phyloP scores from a whole-genome alignment of 192 early-diverging fungal species.

The Neocallimastix lanati region DNA sequence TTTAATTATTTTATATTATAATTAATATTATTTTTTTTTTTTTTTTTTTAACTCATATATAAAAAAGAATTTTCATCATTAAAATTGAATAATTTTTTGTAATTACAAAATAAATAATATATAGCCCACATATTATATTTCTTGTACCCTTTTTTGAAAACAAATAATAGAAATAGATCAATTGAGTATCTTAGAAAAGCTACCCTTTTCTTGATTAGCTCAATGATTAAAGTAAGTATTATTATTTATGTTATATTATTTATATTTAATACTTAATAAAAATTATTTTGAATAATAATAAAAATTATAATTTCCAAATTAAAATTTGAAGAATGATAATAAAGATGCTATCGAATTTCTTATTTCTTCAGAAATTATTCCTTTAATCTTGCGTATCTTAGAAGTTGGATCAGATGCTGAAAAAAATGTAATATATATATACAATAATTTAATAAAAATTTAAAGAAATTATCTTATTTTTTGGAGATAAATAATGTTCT shows the following conservation, averaged over 20 bases:
- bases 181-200: conserved; percentile 93
- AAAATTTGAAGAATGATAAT: conserved; percentile 60
- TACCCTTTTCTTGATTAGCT: conserved; percentile 86
- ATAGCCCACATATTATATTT: conserved; percentile 88
- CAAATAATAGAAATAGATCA: conserved; percentile 79
- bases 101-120: background rate
- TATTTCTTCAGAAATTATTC: conserved; percentile 90
- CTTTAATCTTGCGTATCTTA: conserved; percentile 95
- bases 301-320: too few relatives aligned
- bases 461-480: too few relatives aligned
- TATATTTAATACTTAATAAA: too few relatives aligned
- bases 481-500: too few relatives aligned
- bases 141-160: conserved; percentile 96
- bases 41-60: conserved; percentile 1
- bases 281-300: too few relatives aligned
- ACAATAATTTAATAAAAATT: too few relatives aligned
- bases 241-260: too few relatives aligned
- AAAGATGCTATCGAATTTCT: conserved; percentile 89
- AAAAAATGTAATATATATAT: conserved; percentile 69
- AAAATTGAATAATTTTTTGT: too few relatives aligned
- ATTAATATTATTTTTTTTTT: background rate
- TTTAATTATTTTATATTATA: background rate
- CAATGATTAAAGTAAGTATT: conserved; percentile 66
- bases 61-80: too few relatives aligned
- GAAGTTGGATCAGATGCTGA: conserved; percentile 90